Base-by-base conservation (phyloP, 371 early-diverging fungal species). In the Mortierella sp. region DNA sequence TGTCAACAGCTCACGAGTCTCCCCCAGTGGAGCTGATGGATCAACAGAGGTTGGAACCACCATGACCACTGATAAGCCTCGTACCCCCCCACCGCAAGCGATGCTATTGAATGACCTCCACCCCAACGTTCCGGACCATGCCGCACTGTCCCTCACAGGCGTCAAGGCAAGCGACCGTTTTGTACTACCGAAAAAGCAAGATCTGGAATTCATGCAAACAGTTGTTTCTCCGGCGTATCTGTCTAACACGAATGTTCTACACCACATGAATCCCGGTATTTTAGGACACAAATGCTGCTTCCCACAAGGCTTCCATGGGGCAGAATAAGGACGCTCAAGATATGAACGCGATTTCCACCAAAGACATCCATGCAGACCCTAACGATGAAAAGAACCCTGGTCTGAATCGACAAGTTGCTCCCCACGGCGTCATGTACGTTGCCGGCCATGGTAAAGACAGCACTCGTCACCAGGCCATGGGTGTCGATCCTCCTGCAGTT, bases 361-460 rank as follows among this genome's bases (percentile, higher is more conserved):
- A 18, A 10, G 26, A 26, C 14, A 18, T 23, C 43, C 26, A 23
- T 24, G 43, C 16, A 39, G 38, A 53, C 47, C 30, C 18, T 43
- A 43, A 30, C 52, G 43, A 61, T 27, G 42, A 41, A 13, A 19
- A 45, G n/a, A 47, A 47, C n/a, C 45, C 45, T 19, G 14, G 3
- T 19, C 39, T 14, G 39, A 46, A n/a, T 10, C 34, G 34, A 4
- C 4, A 34, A 34, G 34, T 34, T 4, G 34, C 49, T 28, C 46
- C 45, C 8, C 24, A 47, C 23, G 47, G 48, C n/a, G 62, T 64
- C 34, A 34, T 71, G 50, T 71, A 71, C 27, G 71, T 71, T 12
- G 38, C 65, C 3, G n/a, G 26, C 8, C 71, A 45, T 8, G 71
- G 55, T 1, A 27, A 46, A 8, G 50, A 60, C 21, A 64, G 64